Percentiles rank a stretch among this genome's conserved stretches.
phyloP scores from a whole-genome alignment of 1,284 basidiomycete genomes.

The Mycena citricolor region DNA sequence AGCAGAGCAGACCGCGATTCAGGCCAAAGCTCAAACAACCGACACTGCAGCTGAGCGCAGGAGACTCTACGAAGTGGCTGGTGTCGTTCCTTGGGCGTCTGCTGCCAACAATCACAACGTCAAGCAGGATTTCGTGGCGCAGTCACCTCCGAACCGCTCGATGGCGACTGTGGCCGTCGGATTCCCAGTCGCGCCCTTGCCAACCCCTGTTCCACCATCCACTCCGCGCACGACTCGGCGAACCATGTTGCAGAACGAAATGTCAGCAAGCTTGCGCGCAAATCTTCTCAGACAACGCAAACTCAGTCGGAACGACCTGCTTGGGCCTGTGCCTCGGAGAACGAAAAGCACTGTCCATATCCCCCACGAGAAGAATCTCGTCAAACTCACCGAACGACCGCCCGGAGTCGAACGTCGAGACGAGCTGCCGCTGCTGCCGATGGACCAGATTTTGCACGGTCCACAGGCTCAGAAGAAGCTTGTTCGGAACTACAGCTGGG shows the following conservation, averaged over 20 bases:
- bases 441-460: slow-evolving; percentile 6
- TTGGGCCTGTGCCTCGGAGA: slow-evolving; percentile 35
- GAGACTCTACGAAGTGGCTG: slow-evolving; percentile 16
- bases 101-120: background rate
- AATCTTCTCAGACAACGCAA: slow-evolving; percentile 87
- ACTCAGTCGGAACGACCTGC: slow-evolving; percentile 53
- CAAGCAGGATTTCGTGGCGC: background rate
- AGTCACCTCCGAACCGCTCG: slow-evolving; percentile 11
- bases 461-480: slow-evolving; percentile 20
- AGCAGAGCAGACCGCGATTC: slow-evolving; percentile 13
- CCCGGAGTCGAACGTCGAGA: slow-evolving; percentile 15
- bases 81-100: slow-evolving; percentile 14
- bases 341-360: slow-evolving; percentile 32
- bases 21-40: slow-evolving; percentile 9
- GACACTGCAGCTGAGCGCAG: slow-evolving; percentile 10
- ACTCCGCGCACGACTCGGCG: slow-evolving; percentile 84
- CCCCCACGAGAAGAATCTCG: slow-evolving; percentile 16
- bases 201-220: slow-evolving; percentile 65
- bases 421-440: slow-evolving; percentile 5
- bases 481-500: slow-evolving; percentile 20
- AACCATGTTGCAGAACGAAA: slow-evolving; percentile 81
- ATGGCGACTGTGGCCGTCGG: slow-evolving; percentile 38
- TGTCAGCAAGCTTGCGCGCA: slow-evolving; percentile 81
- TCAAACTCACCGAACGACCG: slow-evolving; percentile 16
- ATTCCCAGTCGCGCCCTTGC: slow-evolving; percentile 77